Base-by-base conservation (phyloP, 2,329 filamentous ascomycete genomes). In the Ciborinia camelliae region DNA sequence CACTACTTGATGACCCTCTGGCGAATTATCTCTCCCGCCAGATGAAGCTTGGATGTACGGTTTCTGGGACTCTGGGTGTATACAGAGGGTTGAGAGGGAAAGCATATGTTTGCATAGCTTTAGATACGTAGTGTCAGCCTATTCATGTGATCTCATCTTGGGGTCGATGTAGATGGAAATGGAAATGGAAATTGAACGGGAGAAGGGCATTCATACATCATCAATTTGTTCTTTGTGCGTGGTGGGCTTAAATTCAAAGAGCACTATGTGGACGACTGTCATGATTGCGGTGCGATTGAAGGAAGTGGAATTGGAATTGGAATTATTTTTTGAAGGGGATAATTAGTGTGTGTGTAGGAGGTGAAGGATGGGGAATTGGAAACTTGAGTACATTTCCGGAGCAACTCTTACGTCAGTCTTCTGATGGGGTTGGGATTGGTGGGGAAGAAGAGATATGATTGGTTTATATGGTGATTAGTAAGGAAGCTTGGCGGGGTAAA, bases 211-310 rank as follows among this genome's bases (percentile, higher is more conserved):
- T 35, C 81, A 53, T 76, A 89, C 88, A 70, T 84, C 81, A 69
- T 84, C 78, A 9, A 89, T 77, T 39, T 82, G 78, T 20, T 81
- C 80, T 0, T 79, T 69, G 1, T 78, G 77, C 1, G 79, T 74
- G 0, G 78, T 77, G 0, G 83, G 74, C 72, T 87, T 87, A 79
- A 89, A 89, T 67, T 85, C 80, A 71, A 90, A 88, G 32, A 90
- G 78, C 3, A 91, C 87, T 59, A 90, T 82, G 73, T 91, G 89
- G n/a, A 84, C 79, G 69, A 90, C 80, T 0, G 85, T 73, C 87
- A 90, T 90, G 4, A 53, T 71, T 47, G 37, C 10, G 52, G 9
- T 14, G 37, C 15, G 15, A 5, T 51, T 54, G 14, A 12, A 37
- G 2, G 35, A 37, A 9, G 35, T n/a, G n/a, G n/a, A n/a, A n/a